phyloP scores from a whole-genome alignment of 2,329 filamentous ascomycete species.

The Peltaster fructicola region DNA sequence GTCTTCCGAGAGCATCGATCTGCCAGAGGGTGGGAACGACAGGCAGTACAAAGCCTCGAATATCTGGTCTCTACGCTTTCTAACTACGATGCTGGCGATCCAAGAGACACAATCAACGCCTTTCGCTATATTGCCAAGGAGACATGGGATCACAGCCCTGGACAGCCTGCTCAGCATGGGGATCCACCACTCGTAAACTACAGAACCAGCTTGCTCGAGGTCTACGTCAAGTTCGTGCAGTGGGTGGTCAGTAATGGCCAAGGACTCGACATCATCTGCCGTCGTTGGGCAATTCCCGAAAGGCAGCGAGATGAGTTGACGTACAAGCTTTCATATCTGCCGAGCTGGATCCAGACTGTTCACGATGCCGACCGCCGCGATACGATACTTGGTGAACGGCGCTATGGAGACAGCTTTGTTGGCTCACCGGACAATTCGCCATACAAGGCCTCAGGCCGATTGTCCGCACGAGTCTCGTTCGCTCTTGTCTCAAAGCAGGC shows the following conservation, averaged over 20 bases:
- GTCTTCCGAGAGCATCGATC: constrained; percentile 2
- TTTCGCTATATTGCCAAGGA: constrained; percentile 1
- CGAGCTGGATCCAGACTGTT: constrained; percentile 4
- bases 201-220: constrained; percentile 3
- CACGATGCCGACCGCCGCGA: not conserved
- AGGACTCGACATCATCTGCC: constrained; percentile 12
- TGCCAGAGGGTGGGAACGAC: not conserved
- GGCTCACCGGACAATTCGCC: constrained; percentile 2
- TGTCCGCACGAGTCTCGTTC: no score
- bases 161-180: no score
- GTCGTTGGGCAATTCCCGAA: constrained; percentile 9
- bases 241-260: constrained; percentile 5
- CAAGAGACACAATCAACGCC: constrained; percentile 1
- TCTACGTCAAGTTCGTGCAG: constrained; percentile 9
- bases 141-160: constrained; percentile 1
- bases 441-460: constrained; percentile 2
- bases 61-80: constrained; percentile 3
- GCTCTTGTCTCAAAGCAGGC: no score
- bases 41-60: constrained; percentile 3
- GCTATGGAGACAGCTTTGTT: constrained; percentile 3
- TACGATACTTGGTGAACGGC: not conserved
- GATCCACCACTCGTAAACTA: constrained; percentile 3
- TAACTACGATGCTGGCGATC: not conserved
- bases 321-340: not conserved
- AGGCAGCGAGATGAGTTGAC: not conserved